Conservation (phyloP, 1,284 basidiomycete species). For the Phlebopus sp. region DNA sequence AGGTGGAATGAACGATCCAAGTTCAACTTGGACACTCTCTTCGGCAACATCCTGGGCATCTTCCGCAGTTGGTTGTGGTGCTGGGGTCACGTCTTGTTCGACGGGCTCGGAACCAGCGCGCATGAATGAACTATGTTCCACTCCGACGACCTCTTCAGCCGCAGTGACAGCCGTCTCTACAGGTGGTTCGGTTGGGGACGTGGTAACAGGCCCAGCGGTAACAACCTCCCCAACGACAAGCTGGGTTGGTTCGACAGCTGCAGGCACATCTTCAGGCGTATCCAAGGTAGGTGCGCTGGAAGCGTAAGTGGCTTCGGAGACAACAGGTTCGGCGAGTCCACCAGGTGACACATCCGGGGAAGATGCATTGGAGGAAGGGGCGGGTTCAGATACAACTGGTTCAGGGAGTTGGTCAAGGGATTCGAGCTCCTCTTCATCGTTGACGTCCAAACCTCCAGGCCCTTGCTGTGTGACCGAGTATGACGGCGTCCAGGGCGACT, state of each 20-base stretch:
- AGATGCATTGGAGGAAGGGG: too few species aligned
- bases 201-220: background rate
- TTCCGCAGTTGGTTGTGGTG: background rate
- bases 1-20: background rate
- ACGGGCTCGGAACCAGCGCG: background rate
- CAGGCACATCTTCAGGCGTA: background rate
- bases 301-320: too few species aligned
- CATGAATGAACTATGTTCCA: background rate
- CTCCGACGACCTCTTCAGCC: background rate
- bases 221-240: background rate
- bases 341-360: background rate
- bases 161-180: background rate
- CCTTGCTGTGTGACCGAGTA: slow-evolving; percentile 20
- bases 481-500: slow-evolving; percentile 33
- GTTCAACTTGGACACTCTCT: background rate
- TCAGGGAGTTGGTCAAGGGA: background rate
- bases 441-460: background rate
- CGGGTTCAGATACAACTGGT: background rate
- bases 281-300: background rate
- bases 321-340: background rate
- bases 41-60: background rate
- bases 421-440: slow-evolving; percentile 4
- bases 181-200: background rate
- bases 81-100: background rate
- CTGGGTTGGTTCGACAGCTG: background rate